Conservation (phyloP, 352 stramenopile species). For the Pythium sukuiense region DNA sequence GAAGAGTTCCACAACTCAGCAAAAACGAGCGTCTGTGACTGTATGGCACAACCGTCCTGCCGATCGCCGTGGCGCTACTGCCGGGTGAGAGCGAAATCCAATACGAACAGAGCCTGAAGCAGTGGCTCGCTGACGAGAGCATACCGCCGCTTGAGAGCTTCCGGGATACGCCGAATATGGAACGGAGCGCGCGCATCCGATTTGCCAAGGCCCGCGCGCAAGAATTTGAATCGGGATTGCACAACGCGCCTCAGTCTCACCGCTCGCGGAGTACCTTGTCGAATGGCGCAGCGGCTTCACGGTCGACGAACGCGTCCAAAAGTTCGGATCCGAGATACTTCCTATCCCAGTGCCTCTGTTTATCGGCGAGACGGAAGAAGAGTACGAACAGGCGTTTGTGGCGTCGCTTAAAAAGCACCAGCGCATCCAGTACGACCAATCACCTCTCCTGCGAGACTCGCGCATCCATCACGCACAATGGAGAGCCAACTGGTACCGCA, state of each 20-base stretch:
- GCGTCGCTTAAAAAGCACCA: background rate
- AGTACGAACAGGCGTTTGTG: background rate
- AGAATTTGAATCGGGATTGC: background rate
- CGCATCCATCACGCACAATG: background rate
- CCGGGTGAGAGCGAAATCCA: background rate
- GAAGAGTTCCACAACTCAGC: background rate
- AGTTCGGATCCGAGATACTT: background rate
- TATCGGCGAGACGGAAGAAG: background rate
- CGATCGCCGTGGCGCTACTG: background rate
- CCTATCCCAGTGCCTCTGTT: background rate
- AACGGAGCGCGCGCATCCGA: background rate
- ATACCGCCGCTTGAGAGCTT: background rate
- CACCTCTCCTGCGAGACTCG: background rate
- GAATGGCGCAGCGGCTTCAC: background rate
- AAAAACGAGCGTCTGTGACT: background rate
- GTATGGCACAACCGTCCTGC: background rate
- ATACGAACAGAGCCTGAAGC: background rate
- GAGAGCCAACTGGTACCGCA: background rate
- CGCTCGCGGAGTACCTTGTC: background rate
- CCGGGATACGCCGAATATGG: background rate
- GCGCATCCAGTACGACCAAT: background rate
- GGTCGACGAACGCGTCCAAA: background rate
- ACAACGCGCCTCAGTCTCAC: no score
- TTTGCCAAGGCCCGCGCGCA: background rate
- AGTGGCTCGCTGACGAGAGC: background rate